Evolutionary conservation across 139 green algal species (phyloP), one percentile per base, ranked within the genome.

Genomic region (Chlamydomonas applanata): DNA sequence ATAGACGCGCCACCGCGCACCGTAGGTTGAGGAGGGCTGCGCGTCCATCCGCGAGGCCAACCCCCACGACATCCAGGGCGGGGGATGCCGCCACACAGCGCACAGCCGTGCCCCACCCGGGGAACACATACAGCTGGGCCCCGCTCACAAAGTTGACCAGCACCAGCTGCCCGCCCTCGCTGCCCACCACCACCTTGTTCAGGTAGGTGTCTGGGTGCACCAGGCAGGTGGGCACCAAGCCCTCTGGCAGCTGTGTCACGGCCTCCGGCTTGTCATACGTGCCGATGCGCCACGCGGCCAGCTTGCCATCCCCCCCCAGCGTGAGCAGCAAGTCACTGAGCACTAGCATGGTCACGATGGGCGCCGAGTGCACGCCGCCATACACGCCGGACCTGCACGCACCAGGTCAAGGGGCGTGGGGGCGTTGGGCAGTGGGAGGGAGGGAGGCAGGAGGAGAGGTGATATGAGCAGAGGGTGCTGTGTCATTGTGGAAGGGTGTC

Each of bases 131-230:
- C 32, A 99, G 71, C 57, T 81, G n/a, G 5, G 69, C 66, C 14
- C 83, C 76, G 17, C 78, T 93, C 24, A 59, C 29, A 53, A 97
- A 94, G 87, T 99, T 99, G 86, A 90, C 93, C 40, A 99, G 91
- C 82, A 94, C 84, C 79, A 98, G 66, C 11, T 64, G 62, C 17
- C 96, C 96, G 11, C 94, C 81, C 24, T 74, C 53, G 27, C 72
- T 59, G 27, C 89, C 94, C 25, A 98, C 52, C 35, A 97, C 76
- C 33, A 97, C 70, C 87, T 99, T 99, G 87, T 99, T 98, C 1
- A 99, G 78, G 85, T 99, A 99, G 22, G 96, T 98, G 84, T 97
- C 89, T 0, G 95, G 96, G 84, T 99, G 96, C 4, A 77, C 83
- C 84, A 99, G 86, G 78, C 89, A 96, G 25, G 84, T 95, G 19